Base-by-base conservation (phyloP, 257 asterid genomes). In the Gentiana dahurica region DNA sequence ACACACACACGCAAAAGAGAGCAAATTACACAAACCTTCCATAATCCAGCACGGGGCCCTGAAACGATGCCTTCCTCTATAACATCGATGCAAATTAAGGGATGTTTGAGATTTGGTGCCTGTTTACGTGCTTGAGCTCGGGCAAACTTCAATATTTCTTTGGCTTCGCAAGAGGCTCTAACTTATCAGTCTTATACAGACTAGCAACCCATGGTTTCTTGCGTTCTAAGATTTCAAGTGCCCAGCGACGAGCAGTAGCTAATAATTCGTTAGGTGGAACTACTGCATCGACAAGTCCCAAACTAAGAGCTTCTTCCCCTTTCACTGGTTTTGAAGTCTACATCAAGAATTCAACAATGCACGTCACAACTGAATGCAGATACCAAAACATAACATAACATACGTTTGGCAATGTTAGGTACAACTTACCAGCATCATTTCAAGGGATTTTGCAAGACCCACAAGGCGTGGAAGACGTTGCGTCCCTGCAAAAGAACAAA, bases 401-500 rank as follows among this genome's bases (percentile, higher is more conserved):
- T 10, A 73, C 54, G 46, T 6, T 41, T 38, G 13, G 47, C 24
- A 44, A 57, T 15, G 41, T 10, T 4, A 10, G 32, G 2, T 3
- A 32, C 51, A 51, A 58, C 90, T 69, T 80, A 92, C 99, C 83
- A 92, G 73, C 85, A 92, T 83, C 99, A 92, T 85, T 68, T 92
- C 99, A 69, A 92, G 94, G 53, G 95, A 85, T 79, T 92, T 92
- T 46, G 95, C 78, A 57, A 84, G 80, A 49, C 99, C 99, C 13
- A 88, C 97, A 53, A 92, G 99, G 72, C 95, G 99, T 34, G 99
- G 99, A 77, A 92, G 95, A 10, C 95, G 87, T 68, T 92, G 99
- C 13, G 99, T 92, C 46, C 98, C 96, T 57, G 15, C 11, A 32
- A 57, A 9, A 1, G 12, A 1, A 33, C 0, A 32, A 57, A 6